A percentile compares a stretch with the other conserved stretches of the same genome.
phyloP scores from a whole-genome alignment of 1,139 yeast genomes.

The Yamadazyma aaseri region DNA sequence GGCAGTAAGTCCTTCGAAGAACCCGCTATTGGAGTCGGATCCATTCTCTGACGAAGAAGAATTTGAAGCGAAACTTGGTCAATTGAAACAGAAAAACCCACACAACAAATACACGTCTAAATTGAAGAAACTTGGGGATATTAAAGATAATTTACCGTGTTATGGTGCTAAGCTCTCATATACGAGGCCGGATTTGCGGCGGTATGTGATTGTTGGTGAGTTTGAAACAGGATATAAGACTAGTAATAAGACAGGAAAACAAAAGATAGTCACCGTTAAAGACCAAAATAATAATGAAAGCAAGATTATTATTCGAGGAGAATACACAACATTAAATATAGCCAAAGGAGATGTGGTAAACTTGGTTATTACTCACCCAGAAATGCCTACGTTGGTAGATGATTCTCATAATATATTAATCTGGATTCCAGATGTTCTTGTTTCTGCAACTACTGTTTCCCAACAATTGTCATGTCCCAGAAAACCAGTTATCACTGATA shows the following conservation, averaged over 20 bases:
- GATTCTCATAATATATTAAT: constrained; percentile 61
- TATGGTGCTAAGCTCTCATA: constrained; percentile 40
- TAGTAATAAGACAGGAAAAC: constrained; percentile 33
- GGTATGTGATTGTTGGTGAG: constrained; percentile 49
- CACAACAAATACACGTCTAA: constrained; percentile 10
- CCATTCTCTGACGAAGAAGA: constrained; percentile 38
- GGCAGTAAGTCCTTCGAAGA: not conserved
- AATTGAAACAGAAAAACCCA: not conserved
- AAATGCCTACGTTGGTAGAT: constrained; percentile 46
- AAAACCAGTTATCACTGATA: constrained; percentile 58
- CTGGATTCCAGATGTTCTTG: constrained; percentile 78
- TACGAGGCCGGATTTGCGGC: constrained; percentile 42
- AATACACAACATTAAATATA: constrained; percentile 47
- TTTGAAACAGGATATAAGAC: constrained; percentile 30
- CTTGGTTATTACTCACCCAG: constrained; percentile 48
- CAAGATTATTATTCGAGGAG: constrained; percentile 48
- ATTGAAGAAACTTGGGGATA: constrained; percentile 5
- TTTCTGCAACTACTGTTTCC: constrained; percentile 81
- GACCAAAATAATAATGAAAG: constrained; percentile 28
- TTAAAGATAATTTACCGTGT: constrained; percentile 6
- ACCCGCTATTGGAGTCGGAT: constrained; percentile 19
- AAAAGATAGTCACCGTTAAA: constrained; percentile 49
- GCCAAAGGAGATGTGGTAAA: constrained; percentile 57
- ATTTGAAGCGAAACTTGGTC: constrained; percentile 9
- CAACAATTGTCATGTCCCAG: constrained; percentile 74